Conservation (phyloP, 2,329 filamentous ascomycete species). For the Mollisiaceae sp. region DNA sequence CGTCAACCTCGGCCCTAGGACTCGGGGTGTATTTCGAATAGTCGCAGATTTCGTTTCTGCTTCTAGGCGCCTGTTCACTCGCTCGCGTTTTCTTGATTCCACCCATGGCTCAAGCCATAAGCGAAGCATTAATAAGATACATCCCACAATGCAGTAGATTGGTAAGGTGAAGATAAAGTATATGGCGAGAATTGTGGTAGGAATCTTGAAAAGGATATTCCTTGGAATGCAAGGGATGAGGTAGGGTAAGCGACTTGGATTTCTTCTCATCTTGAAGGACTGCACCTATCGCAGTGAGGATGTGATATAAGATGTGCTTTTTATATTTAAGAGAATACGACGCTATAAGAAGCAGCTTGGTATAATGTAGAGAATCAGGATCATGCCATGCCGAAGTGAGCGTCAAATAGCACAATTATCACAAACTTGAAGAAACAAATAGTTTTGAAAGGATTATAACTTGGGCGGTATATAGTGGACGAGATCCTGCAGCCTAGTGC, state of each 20-base stretch:
- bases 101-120: constrained; percentile 4
- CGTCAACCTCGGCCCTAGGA: constrained; percentile 5
- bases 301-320: neutral
- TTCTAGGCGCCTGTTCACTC: neutral
- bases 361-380: too few species aligned
- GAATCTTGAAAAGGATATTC: neutral
- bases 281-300: neutral
- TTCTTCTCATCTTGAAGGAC: constrained; percentile 1
- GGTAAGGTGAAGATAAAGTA: neutral
- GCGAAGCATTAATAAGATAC: neutral
- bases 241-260: neutral
- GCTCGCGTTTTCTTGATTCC: neutral
- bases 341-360: too few species aligned
- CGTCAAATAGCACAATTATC: neutral
- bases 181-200: neutral
- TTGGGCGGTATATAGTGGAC: neutral
- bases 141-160: neutral
- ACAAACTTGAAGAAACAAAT: neutral
- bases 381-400: neutral
- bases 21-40: neutral
- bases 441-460: neutral
- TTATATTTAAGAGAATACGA: too few species aligned
- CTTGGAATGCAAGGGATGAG: neutral
- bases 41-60: neutral
- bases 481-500: neutral